phyloP scores from a whole-genome alignment of 2,329 filamentous ascomycete genomes.

The Hypoxylon sp. region DNA sequence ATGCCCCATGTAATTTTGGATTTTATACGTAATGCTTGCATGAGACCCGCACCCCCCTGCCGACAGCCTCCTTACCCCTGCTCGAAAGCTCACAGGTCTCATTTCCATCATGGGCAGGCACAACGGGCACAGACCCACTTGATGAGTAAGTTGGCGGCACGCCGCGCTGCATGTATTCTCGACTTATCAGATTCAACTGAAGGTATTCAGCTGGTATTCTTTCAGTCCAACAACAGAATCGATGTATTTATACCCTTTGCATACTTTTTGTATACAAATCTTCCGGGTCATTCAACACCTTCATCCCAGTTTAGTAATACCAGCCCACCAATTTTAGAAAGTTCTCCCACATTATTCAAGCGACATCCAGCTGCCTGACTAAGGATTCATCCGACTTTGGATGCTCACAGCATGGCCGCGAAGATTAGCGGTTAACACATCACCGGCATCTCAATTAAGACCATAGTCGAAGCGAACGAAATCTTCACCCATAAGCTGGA shows the following conservation, averaged over 20 bases:
- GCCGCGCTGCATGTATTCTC: neutral
- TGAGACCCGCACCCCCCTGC: conserved; percentile 4
- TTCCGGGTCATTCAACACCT: neutral
- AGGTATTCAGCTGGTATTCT: neutral
- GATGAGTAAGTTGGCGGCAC: conserved; percentile 13
- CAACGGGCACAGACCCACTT: conserved; percentile 4
- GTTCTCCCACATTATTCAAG: neutral
- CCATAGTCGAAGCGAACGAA: neutral
- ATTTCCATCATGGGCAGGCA: neutral
- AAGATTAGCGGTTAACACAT: neutral
- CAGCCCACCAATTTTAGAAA: neutral
- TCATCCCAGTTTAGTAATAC: neutral
- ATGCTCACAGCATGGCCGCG: conserved; percentile 9
- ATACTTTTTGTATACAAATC: neutral
- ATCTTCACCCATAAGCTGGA: neutral
- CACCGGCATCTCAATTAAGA: neutral
- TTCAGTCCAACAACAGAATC: conserved; percentile 6
- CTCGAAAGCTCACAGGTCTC: neutral
- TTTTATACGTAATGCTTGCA: conserved; percentile 21
- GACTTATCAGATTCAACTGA: conserved; percentile 8
- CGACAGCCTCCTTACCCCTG: neutral
- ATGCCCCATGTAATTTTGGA: conserved; percentile 18
- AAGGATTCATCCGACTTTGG: neutral
- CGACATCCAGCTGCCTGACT: neutral
- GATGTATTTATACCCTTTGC: neutral